These are phyloP conservation scores for Cavenderia fasciculata DNA, from an alignment of 78 protist genomes.

Conservation along the genomic window DNA sequence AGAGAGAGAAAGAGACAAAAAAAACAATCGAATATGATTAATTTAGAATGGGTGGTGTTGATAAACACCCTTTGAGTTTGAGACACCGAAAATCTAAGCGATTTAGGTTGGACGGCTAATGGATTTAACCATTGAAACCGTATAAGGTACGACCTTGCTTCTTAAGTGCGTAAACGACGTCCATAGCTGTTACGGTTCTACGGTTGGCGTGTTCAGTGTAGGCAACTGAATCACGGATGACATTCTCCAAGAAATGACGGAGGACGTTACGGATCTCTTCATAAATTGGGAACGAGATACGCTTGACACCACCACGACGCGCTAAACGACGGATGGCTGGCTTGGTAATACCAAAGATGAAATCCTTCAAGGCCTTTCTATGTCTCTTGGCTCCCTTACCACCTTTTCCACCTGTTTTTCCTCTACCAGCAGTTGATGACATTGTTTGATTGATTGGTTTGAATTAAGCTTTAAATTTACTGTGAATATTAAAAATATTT, in stretches of 20 bases:
- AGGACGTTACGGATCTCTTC: constrained; percentile 97
- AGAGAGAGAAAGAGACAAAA: too few relatives aligned
- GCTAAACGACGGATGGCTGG: constrained; percentile 98
- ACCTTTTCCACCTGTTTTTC: constrained; percentile 95
- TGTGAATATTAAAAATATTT: too few relatives aligned
- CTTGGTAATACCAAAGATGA: constrained; percentile 97
- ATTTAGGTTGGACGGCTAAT: neutral
- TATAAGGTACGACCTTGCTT: constrained; percentile 97
- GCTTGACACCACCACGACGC: constrained; percentile 97
- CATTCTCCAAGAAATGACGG: constrained; percentile 66
- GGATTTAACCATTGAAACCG: constrained; percentile 93
- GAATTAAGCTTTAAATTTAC: too few relatives aligned
- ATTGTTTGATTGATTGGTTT: neutral
- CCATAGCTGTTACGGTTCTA: constrained; percentile 98
- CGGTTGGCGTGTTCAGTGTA: constrained; percentile 98
- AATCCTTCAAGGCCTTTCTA: constrained; percentile 93
- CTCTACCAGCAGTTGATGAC: constrained; percentile 84
- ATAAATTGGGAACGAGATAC: constrained; percentile 96
- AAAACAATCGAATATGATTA: neutral
- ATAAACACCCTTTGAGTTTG: constrained; percentile 54
- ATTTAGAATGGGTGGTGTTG: constrained; percentile 55
- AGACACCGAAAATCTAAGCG: neutral
- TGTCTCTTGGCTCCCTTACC: constrained; percentile 99
- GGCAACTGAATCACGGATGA: constrained; percentile 95
- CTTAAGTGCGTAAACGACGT: constrained; percentile 97